phyloP scores from a whole-genome alignment of 768 basidiomycete species.

The Kwoniella sp. region DNA sequence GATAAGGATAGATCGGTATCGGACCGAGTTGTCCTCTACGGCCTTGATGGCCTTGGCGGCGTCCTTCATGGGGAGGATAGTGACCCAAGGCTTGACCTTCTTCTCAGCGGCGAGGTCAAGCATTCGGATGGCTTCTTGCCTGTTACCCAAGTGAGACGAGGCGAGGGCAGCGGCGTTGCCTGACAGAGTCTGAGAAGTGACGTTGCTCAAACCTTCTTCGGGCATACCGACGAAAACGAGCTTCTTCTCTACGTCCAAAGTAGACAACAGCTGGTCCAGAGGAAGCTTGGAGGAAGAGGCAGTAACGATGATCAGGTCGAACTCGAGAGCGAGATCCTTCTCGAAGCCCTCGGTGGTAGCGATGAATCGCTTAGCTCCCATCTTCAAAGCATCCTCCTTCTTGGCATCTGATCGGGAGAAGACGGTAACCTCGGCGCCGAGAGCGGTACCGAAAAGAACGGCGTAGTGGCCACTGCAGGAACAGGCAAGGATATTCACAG shows the following conservation, averaged over 20 bases:
- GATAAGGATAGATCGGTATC: conserved; percentile 64
- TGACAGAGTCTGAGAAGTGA: conserved; percentile 57
- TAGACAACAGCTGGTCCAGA: conserved; percentile 63
- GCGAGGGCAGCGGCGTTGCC: conserved; percentile 50
- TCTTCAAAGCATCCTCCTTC: conserved; percentile 63
- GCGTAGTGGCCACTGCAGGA: conserved; percentile 50
- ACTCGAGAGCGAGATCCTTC: conserved; percentile 52
- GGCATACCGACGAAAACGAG: conserved; percentile 66
- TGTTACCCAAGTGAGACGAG: conserved; percentile 62
- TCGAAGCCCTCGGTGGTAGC: conserved; percentile 57
- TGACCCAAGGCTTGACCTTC: conserved; percentile 62
- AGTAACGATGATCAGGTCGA: conserved; percentile 58
- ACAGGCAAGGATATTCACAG: background rate
- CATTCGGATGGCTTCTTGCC: conserved; percentile 66
- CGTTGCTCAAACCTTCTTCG: conserved; percentile 59
- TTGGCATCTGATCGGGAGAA: conserved; percentile 66
- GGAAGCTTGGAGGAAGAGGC: conserved; percentile 58
- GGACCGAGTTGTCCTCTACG: conserved; percentile 60
- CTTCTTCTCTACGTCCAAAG: conserved; percentile 63
- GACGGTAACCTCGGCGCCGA: conserved; percentile 65
- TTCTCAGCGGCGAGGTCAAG: conserved; percentile 65
- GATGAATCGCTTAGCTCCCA: conserved; percentile 60
- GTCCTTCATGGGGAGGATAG: conserved; percentile 62
- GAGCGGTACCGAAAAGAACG: conserved; percentile 61
- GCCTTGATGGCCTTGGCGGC: conserved; percentile 61